Evolutionary conservation across 805 yeast genomes (phyloP), one percentile per base, ranked within the genome.

Genomic region (Metschnikowia shivogae): DNA sequence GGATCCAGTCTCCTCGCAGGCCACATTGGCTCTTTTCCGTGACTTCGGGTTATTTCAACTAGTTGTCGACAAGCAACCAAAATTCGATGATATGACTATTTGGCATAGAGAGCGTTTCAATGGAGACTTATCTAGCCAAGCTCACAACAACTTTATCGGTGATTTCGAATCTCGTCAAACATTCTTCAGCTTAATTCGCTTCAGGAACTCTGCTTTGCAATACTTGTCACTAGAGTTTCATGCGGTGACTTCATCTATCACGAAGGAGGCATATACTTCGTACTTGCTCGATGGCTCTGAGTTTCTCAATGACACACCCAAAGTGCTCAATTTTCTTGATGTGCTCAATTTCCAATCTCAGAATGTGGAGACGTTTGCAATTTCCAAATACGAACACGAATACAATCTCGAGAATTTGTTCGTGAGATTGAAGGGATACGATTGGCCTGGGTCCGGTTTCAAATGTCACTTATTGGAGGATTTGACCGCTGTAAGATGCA

Each of bases 161-260:
- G 67, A 70, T 19, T 59, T 59, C 5, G 35, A 43, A 2, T 64
- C 76, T 33, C 64, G 75, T 48, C 77, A 81, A 29, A 70, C 92
- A 0, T 68, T 88, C 39, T 64, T 80, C 26, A 70, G 81, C 1
- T 84, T 87, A 52, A 73, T 84, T 41, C 73, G 68, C 34, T 82
- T 78, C 50, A 74, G 96, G 55, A 74, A 80, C 35, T 66, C 73
- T 14, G 65, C 84, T 11, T 65, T 88, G 20, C 86, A 85, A 50
- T 80, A 81, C 54, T 64, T 88, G 48, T 77, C 90, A 13, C 64
- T 84, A 43, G 95, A 89, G 52, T 70, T 92, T n/a, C 89, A 85
- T 58, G 74, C 74, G 44, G 68, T 78, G 11, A 6, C 39, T 17
- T 70, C 84, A 6, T 55, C 80, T 32, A 65, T 84, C 24, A 65